These are phyloP conservation scores for Chlorophyllum brunneum DNA, from an alignment of 768 basidiomycete species.

Conservation along the genomic window DNA sequence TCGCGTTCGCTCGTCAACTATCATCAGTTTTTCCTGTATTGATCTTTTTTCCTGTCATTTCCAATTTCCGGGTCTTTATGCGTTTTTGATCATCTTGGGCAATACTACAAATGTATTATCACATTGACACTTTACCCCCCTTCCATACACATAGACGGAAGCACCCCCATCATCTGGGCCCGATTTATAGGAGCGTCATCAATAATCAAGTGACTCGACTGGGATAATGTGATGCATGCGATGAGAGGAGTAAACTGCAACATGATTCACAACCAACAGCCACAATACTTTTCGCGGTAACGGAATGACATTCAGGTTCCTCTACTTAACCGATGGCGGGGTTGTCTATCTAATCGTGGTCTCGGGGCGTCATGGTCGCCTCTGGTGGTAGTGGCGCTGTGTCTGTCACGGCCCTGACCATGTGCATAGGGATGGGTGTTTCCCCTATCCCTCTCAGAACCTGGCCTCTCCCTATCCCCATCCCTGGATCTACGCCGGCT, in stretches of 20 bases:
- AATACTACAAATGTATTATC: too few species aligned
- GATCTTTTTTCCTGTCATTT: too few species aligned
- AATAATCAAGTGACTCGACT: neutral
- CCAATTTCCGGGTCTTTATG: too few species aligned
- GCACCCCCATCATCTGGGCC: too few species aligned
- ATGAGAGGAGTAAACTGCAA: too few species aligned
- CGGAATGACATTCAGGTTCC: neutral
- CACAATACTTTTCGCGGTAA: neutral
- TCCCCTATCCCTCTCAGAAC: neutral
- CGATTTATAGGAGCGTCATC: neutral
- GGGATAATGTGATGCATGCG: neutral
- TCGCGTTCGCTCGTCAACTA: too few species aligned
- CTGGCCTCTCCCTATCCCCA: neutral
- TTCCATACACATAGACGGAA: too few species aligned
- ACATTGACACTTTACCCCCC: too few species aligned
- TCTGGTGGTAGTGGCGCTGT: neutral
- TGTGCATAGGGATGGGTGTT: neutral
- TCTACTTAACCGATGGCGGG: neutral
- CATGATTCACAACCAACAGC: neutral
- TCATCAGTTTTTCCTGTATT: too few species aligned
- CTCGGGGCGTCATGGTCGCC: neutral
- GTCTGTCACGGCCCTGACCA: neutral
- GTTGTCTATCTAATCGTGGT: neutral
- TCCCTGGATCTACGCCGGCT: neutral
- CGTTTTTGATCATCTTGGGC: too few species aligned